A percentile compares a stretch with the other conserved stretches of the same genome.
Evolutionary conservation across 257 asterid species (phyloP).

Genomic region (Solanum bulbocastanum): DNA sequence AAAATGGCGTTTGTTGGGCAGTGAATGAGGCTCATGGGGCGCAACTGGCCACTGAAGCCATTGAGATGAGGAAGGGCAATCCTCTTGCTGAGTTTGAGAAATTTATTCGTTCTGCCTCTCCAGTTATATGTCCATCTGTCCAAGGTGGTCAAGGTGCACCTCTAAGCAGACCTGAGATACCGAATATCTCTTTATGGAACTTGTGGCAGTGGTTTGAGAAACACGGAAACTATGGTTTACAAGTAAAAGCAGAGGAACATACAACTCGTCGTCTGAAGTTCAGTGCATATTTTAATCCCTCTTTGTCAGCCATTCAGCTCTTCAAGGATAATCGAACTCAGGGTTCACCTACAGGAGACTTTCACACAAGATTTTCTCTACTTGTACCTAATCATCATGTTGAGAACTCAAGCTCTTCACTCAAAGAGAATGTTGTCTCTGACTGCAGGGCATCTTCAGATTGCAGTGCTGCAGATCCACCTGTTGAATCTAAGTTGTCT

Average conservation of each 20-base stretch:
- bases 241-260: slow-evolving; percentile 9
- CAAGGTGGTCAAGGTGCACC: slow-evolving; percentile 3
- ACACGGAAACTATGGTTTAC: slow-evolving; percentile 13
- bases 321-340: not conserved
- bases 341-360: not conserved
- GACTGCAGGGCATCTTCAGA: not conserved
- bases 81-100: slow-evolving; percentile 18
- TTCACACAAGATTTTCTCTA: not conserved
- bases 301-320: slow-evolving; percentile 17
- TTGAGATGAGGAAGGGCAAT: slow-evolving; percentile 4
- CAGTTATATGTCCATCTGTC: slow-evolving; percentile 6
- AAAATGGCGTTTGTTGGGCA: not conserved
- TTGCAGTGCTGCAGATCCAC: not conserved
- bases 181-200: slow-evolving; percentile 10
- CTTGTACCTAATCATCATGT: not conserved
- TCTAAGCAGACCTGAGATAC: not conserved
- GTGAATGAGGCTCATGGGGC: slow-evolving; percentile 10
- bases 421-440: not conserved
- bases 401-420: not conserved
- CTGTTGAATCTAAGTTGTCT: not conserved
- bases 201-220: slow-evolving; percentile 21
- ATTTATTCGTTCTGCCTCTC: slow-evolving; percentile 10
- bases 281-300: slow-evolving; percentile 16
- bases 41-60: slow-evolving; percentile 6
- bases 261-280: not conserved